Base-by-base conservation (phyloP, 2,329 filamentous ascomycete genomes). In the Diaporthe batatas region DNA sequence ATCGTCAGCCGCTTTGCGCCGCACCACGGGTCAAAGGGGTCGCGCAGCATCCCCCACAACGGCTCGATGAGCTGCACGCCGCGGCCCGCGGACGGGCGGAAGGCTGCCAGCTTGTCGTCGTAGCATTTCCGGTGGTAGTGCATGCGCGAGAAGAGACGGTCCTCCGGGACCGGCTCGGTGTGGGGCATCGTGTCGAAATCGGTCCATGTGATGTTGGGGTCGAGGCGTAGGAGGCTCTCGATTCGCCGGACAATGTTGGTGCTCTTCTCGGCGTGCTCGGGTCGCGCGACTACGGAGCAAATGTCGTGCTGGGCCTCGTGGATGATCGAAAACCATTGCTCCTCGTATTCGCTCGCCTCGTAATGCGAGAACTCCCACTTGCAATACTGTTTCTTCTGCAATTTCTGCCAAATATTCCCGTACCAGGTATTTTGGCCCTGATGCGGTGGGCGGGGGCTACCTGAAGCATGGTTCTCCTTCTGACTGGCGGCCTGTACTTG, bases 131-230 rank as follows among this genome's bases (percentile, higher is more conserved):
- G 55, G 36, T n/a, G 55, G 55, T 59, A 59, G 55, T 59, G 55
- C 55, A 59, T 59, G 55, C 55, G 55, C 36, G 55, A 59, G 55
- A 59, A 59, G 36, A 59, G 55, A 34, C 42, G 55, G 55, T 59
- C 55, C 6, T 59, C 55, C 6, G 55, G 55, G 5, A 25, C 55
- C 34, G 11, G 55, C 34, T 59, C 55, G 34, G 55, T 34, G 21
- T 34, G 55, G n/a, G 34, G 6, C 6, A 59, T n/a, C 2, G 55
- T 59, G 55, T 59, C 55, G n/a, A 42, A 42, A 6, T 59, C n/a
- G n/a, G 55, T 12, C 55, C 55, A 59, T 6, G 12, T 59, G 34
- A 59, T n/a, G 12, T 12, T 6, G 4, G n/a, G n/a, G 55, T 59
- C 55, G 36, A 59, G n/a, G n/a, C 8, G 14, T n/a, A 59, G 6